Evolutionary conservation across 768 basidiomycete species (phyloP).

Genomic region (Rhodosporidiobolus odoratus): DNA sequence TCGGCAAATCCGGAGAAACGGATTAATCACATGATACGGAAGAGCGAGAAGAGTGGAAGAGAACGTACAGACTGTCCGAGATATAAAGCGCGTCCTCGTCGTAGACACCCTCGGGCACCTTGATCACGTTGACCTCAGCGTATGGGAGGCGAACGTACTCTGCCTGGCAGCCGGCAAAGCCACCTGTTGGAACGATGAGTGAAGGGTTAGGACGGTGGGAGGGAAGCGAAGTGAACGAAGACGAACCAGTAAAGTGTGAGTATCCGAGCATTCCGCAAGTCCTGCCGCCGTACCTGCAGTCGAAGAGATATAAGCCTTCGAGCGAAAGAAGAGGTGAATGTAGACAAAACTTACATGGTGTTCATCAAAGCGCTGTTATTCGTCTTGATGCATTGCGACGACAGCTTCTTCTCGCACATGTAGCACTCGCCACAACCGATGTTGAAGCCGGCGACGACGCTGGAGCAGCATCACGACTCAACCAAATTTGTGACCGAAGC

Average conservation of each 20-base stretch:
- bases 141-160: slow-evolving; percentile 69
- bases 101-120: slow-evolving; percentile 60
- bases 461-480: too few species aligned
- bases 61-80: slow-evolving; percentile 43
- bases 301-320: neutral
- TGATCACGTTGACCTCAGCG: slow-evolving; percentile 66
- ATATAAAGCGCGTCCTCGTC: slow-evolving; percentile 56
- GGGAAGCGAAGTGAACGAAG: too few species aligned
- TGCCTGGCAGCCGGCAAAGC: slow-evolving; percentile 70
- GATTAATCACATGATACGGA: neutral
- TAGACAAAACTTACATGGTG: slow-evolving; percentile 67
- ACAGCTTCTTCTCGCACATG: slow-evolving; percentile 68
- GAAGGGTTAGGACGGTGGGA: too few species aligned
- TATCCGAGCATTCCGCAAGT: slow-evolving; percentile 42
- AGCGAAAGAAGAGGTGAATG: slow-evolving; percentile 45
- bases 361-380: slow-evolving; percentile 61
- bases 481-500: neutral
- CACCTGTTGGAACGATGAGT: too few species aligned
- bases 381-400: slow-evolving; percentile 60
- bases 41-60: slow-evolving; percentile 47
- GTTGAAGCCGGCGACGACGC: neutral
- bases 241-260: slow-evolving; percentile 43
- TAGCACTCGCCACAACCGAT: slow-evolving; percentile 35
- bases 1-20: too few species aligned
- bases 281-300: neutral